phyloP scores from a whole-genome alignment of 768 basidiomycete genomes.

The Phylloporus rhodoxanthus region DNA sequence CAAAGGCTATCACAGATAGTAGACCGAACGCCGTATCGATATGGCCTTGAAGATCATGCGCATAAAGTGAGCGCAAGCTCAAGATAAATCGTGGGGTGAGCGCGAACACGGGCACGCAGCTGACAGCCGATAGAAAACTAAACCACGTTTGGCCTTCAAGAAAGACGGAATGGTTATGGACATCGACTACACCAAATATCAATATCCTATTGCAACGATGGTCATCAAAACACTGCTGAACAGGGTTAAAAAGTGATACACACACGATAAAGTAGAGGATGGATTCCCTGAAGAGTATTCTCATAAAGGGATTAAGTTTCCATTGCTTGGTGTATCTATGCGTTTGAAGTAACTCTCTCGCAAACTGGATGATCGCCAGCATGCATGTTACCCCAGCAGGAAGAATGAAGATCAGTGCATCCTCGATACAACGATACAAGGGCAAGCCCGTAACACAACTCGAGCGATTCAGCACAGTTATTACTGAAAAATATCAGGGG shows the following conservation, averaged over 20 bases:
- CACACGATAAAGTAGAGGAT: not conserved
- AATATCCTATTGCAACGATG: not conserved
- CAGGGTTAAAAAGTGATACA: not conserved
- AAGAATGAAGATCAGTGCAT: not conserved
- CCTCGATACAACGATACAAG: not conserved
- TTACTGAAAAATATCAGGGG: not conserved
- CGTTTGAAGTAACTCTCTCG: not conserved
- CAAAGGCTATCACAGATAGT: not conserved
- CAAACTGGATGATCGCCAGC: not conserved
- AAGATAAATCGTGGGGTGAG: not conserved
- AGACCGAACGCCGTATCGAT: not conserved
- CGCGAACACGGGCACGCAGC: conserved; percentile 1
- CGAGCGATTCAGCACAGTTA: not conserved
- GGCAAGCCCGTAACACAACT: not conserved
- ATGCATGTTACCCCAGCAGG: not conserved
- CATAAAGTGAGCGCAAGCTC: not conserved
- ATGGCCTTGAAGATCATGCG: not conserved
- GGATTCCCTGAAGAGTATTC: not conserved
- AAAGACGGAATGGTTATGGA: not conserved
- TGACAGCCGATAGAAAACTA: not conserved
- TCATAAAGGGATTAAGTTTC: not conserved
- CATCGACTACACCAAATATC: not conserved
- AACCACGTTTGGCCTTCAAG: not conserved
- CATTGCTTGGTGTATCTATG: not conserved
- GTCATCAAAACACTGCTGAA: not conserved